These are phyloP conservation scores for Tolypocladium tundrense DNA, from an alignment of 2,329 filamentous ascomycete genomes.

Conservation along the genomic window DNA sequence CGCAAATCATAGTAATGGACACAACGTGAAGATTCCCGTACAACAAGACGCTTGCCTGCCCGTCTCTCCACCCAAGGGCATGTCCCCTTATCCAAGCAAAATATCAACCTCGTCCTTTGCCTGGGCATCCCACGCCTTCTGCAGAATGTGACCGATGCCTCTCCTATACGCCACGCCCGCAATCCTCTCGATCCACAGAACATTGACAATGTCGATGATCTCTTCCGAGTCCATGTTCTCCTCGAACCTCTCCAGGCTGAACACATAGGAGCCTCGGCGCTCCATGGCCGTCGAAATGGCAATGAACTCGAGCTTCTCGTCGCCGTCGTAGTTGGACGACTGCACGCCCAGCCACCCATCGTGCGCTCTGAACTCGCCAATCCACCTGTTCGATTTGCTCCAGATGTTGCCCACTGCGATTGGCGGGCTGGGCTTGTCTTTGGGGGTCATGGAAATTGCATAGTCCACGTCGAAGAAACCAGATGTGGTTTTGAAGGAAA, in stretches of 20 bases:
- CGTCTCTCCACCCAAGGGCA: not conserved
- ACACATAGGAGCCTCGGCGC: constrained; percentile 29
- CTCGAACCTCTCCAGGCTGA: constrained; percentile 27
- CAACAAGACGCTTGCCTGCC: too few relatives aligned
- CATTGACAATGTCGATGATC: constrained; percentile 34
- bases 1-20: not conserved
- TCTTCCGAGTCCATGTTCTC: constrained; percentile 31
- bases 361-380: constrained; percentile 33
- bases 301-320: constrained; percentile 32
- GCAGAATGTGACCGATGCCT: constrained; percentile 31
- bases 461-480: constrained; percentile 32
- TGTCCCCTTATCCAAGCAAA: constrained; percentile 24
- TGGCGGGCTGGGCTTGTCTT: constrained; percentile 25
- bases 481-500: constrained; percentile 28
- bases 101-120: constrained; percentile 29
- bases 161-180: constrained; percentile 29
- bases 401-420: constrained; percentile 33
- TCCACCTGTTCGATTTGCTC: constrained; percentile 23
- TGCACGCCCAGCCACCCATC: constrained; percentile 35
- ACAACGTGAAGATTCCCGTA: not conserved
- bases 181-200: constrained; percentile 35
- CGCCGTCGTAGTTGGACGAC: constrained; percentile 34
- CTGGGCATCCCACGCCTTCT: constrained; percentile 29
- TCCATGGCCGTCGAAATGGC: constrained; percentile 30
- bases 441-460: constrained; percentile 22